phyloP scores from a whole-genome alignment of 108 stramenopile species.

The Pseudonitzschia pungens region DNA sequence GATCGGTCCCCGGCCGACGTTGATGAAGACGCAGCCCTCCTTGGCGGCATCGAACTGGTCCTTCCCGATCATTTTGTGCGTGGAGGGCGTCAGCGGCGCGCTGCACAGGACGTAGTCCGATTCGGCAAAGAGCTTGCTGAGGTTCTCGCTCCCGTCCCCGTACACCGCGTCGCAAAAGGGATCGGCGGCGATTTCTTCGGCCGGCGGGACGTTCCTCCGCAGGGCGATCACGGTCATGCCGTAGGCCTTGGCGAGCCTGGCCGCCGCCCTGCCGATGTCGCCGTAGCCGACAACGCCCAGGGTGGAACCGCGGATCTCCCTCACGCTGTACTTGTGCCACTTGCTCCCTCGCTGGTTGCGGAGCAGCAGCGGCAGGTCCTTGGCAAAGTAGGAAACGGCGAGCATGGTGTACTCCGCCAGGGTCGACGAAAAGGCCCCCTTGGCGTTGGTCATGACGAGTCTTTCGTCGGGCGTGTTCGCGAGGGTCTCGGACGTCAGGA shows the following conservation, averaged over 20 bases:
- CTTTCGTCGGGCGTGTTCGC: conserved; percentile 18
- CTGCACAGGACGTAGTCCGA: conserved; percentile 83
- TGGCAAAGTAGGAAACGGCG: conserved; percentile 90
- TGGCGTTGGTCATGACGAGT: conserved; percentile 85
- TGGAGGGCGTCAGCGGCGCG: conserved; percentile 76
- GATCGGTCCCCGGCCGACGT: conserved; percentile 87
- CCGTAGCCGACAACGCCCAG: conserved; percentile 90
- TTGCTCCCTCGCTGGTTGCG: conserved; percentile 56
- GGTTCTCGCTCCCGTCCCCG: conserved; percentile 36
- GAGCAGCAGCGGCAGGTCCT: conserved; percentile 86
- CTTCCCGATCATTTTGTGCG: conserved; percentile 57
- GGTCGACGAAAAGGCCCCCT: conserved; percentile 82
- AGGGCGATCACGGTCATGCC: conserved; percentile 84
- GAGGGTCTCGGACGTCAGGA: conserved; percentile 54
- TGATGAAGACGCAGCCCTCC: conserved; percentile 78
- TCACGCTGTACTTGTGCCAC: conserved; percentile 74
- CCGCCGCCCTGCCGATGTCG: conserved; percentile 84
- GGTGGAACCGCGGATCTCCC: conserved; percentile 76
- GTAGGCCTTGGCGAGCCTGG: conserved; percentile 77
- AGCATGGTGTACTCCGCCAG: conserved; percentile 90
- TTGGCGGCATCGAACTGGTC: conserved; percentile 63
- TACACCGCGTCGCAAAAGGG: conserved; percentile 63
- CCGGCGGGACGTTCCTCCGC: conserved; percentile 44
- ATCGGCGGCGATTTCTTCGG: conserved; percentile 44
- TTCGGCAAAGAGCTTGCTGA: conserved; percentile 53